Conservation (phyloP, 2,329 filamentous ascomycete species). For the Neopestalotiopsis rosae region DNA sequence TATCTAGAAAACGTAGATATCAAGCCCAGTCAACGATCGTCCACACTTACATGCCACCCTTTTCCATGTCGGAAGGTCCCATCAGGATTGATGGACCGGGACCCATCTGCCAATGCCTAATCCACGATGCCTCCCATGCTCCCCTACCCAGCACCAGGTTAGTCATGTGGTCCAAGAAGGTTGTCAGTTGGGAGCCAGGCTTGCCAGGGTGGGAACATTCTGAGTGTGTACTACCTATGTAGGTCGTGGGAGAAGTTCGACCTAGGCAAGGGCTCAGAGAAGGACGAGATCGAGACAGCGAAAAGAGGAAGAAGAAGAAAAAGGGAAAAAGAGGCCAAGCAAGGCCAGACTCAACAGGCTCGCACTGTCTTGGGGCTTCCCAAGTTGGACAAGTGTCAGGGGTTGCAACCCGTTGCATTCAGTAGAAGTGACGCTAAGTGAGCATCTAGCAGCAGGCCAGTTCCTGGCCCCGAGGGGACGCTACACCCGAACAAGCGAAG, state of each 20-base stretch:
- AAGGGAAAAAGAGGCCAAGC: background rate
- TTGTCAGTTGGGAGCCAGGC: background rate
- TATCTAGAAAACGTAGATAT: background rate
- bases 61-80: background rate
- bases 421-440: too few species aligned
- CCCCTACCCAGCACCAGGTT: background rate
- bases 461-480: background rate
- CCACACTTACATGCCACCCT: background rate
- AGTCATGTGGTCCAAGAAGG: background rate
- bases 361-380: constrained; percentile 15
- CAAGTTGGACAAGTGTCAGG: constrained; percentile 16
- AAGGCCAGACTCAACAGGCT: background rate
- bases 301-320: background rate
- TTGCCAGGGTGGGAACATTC: too few species aligned
- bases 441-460: background rate
- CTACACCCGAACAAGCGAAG: too few species aligned
- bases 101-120: background rate
- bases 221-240: too few species aligned
- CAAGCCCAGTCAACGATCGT: too few species aligned
- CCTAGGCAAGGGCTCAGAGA: too few species aligned
- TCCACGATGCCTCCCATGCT: background rate
- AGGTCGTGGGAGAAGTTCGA: too few species aligned
- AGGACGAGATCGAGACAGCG: too few species aligned
- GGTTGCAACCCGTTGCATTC: background rate
- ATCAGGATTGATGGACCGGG: background rate